Evolutionary conservation across 179 eudicot genomes (phyloP).

Genomic region (Heliamphora pulchella): DNA sequence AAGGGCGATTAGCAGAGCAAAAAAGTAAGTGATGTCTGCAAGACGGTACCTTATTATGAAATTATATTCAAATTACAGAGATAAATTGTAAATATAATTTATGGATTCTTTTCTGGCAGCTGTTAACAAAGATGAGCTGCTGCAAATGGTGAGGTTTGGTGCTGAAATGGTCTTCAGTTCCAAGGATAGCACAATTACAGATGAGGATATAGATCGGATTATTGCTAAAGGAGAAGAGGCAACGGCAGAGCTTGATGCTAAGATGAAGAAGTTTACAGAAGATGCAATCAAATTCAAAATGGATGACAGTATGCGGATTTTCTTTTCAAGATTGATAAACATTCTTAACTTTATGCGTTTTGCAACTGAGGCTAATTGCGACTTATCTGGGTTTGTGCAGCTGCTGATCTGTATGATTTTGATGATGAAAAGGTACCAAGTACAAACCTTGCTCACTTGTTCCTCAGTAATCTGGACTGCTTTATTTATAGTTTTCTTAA

Average conservation of each 20-base stretch:
- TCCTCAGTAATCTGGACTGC: neutral
- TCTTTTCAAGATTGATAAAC: neutral
- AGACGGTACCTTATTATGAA: neutral
- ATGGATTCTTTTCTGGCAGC: slow-evolving; percentile 36
- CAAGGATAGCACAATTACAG: slow-evolving; percentile 97
- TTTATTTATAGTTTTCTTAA: slow-evolving; percentile 3
- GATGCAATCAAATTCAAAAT: slow-evolving; percentile 96
- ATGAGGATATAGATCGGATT: slow-evolving; percentile 92
- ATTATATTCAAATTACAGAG: neutral
- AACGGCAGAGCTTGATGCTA: slow-evolving; percentile 98
- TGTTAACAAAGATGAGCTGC: slow-evolving; percentile 96
- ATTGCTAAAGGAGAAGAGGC: slow-evolving; percentile 99
- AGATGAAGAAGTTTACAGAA: slow-evolving; percentile 97
- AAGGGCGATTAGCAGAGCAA: slow-evolving; percentile 95
- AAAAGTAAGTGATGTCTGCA: slow-evolving; percentile 47
- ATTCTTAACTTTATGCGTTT: neutral
- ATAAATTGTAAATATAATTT: neutral
- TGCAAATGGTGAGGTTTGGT: slow-evolving; percentile 99
- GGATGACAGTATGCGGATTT: slow-evolving; percentile 74
- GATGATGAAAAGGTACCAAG: slow-evolving; percentile 81
- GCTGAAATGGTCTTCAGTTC: slow-evolving; percentile 99
- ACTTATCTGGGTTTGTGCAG: slow-evolving; percentile 38
- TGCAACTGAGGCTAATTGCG: slow-evolving; percentile 1
- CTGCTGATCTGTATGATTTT: slow-evolving; percentile 89
- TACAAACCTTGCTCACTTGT: slow-evolving; percentile 10